Evolutionary conservation across 176 grass and related monocot species (phyloP), one percentile per base, ranked within the genome.

Genomic region (Tillandsia fasciculata): DNA sequence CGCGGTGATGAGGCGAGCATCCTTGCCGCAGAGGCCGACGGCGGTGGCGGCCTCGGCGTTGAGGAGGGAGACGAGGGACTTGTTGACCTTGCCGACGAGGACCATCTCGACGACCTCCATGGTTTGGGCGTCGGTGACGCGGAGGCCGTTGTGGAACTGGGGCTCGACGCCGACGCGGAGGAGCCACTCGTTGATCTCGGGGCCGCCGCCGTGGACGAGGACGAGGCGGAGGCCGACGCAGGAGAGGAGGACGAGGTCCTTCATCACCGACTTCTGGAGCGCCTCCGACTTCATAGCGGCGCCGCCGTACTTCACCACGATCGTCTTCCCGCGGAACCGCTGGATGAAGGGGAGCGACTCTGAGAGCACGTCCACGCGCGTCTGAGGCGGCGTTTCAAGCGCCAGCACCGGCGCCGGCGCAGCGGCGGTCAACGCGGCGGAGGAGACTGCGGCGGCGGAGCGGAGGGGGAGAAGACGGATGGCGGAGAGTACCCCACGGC

Each of bases 271-370:
- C 10, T 77, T 71, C 64, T 91, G 81, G 49, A 90, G 67, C 53
- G 80, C 75, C 2, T 83, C 53, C 8, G 83, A 96, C 70, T 89
- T 96, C 86, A 96, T 92, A 48, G 83, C 88, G 17, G 83, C 79
- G 51, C 81, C 88, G 2, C 86, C 86, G 52, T 96, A 96, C 83
- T 97, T 97, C 13, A 97, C 84, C 68, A 97, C 89, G 22, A 90
- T 79, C 24, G 81, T 92, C 81, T 97, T 97, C 11, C 93, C 93
- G 58, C 76, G 82, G 74, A 96, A 96, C 27, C 74, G 68, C 74
- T 92, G 84, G 75, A 96, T 96, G 81, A 87, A 96, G 6, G 89
- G 88, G 18, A 97, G 93, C 7, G 88, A 87, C 81, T 97, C 89
- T 9, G 89, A 97, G 18, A 97, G 81, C 26, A 90, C 72, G 70